Conservation (phyloP, 495 filamentous ascomycete species). For the Peziza echinospora region DNA sequence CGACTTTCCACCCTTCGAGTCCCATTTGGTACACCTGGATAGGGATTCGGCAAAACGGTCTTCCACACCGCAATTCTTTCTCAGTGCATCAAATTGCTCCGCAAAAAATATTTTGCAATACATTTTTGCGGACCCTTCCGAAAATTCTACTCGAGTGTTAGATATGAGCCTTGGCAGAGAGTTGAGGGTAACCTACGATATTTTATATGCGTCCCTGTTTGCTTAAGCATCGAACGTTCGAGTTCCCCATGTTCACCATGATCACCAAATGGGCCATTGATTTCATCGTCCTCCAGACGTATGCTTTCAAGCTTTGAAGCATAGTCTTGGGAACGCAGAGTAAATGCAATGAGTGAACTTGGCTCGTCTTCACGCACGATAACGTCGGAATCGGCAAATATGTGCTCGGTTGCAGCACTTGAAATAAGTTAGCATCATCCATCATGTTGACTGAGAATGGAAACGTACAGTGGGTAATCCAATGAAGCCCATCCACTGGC, state of each 20-base stretch:
- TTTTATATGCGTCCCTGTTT: constrained; percentile 76
- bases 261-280: too few relatives aligned
- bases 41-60: constrained; percentile 89
- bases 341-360: constrained; percentile 85
- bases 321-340: constrained; percentile 69
- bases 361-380: constrained; percentile 95
- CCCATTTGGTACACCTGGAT: constrained; percentile 90
- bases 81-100: constrained; percentile 88
- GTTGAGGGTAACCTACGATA: constrained; percentile 29
- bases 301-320: constrained; percentile 52
- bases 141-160: constrained; percentile 33
- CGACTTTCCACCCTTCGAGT: constrained; percentile 93
- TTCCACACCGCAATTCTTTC: constrained; percentile 74
- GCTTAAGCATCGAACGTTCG: constrained; percentile 53
- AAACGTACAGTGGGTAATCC: constrained; percentile 54
- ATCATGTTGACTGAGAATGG: too few relatives aligned
- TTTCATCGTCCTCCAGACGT: constrained; percentile 30
- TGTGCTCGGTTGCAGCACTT: constrained; percentile 57
- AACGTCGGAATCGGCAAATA: constrained; percentile 93
- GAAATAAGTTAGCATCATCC: background rate
- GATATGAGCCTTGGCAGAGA: background rate
- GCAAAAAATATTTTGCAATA: constrained; percentile 96
- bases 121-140: constrained; percentile 77
- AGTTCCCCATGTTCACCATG: constrained; percentile 39
- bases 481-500: constrained; percentile 88